Percentiles rank a stretch among this genome's conserved stretches.
phyloP scores from a whole-genome alignment of 768 basidiomycete genomes.

The Paxillus involutus region DNA sequence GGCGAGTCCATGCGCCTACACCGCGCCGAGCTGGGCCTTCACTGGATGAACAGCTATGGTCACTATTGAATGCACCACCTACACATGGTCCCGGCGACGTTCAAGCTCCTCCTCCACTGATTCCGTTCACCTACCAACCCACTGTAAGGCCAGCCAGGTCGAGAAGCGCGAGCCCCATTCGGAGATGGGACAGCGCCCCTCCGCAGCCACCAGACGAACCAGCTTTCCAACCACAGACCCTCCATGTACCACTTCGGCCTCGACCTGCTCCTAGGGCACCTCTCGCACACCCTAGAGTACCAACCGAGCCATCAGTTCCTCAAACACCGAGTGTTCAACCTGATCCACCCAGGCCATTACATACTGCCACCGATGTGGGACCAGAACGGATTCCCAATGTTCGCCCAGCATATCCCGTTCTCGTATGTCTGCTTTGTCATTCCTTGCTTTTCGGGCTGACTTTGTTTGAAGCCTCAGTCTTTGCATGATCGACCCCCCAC shows the following conservation, averaged over 20 bases:
- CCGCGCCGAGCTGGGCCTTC: conserved; percentile 47
- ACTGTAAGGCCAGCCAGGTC: conserved; percentile 38
- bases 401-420: conserved; percentile 17
- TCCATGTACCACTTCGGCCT: conserved; percentile 10
- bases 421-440: conserved; percentile 12
- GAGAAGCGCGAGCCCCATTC: conserved; percentile 41
- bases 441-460: conserved; percentile 6
- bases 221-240: conserved; percentile 19
- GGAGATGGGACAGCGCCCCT: conserved; percentile 24
- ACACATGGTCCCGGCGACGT: conserved; percentile 39
- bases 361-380: not conserved
- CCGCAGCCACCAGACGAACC: conserved; percentile 25
- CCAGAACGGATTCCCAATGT: conserved; percentile 22
- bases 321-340: conserved; percentile 6
- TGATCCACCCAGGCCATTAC: conserved; percentile 8
- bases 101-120: conserved; percentile 50
- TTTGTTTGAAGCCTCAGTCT: conserved; percentile 12
- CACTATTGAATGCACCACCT: conserved; percentile 52
- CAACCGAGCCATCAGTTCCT: not conserved
- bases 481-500: conserved; percentile 26
- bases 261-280: conserved; percentile 9
- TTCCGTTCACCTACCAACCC: conserved; percentile 56
- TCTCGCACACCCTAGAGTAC: not conserved
- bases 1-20: conserved; percentile 36
- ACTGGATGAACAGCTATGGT: conserved; percentile 59